Percentiles rank a stretch among this genome's conserved stretches.
phyloP scores from a whole-genome alignment of 305 asterid genomes.

The Fraxinus platypoda region DNA sequence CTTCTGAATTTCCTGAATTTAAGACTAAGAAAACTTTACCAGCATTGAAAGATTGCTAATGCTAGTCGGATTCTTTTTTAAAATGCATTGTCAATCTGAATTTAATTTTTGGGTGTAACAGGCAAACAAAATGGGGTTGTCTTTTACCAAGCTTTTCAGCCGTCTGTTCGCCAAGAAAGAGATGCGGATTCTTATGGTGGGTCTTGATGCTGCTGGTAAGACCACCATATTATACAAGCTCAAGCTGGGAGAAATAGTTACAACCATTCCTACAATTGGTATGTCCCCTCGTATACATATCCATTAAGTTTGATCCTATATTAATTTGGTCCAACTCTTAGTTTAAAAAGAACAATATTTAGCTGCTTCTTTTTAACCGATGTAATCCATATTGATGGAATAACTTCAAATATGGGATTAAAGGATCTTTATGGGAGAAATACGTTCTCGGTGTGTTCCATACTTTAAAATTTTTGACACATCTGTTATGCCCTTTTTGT shows the following conservation, averaged over 20 bases:
- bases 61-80: background rate
- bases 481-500: background rate
- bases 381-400: background rate
- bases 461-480: background rate
- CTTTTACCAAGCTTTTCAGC: slow-evolving; percentile 48
- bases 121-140: slow-evolving; percentile 43
- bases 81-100: background rate
- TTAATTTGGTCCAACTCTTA: background rate
- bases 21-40: background rate
- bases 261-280: slow-evolving; percentile 53
- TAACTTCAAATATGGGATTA: background rate
- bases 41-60: background rate
- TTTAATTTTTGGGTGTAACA: slow-evolving; percentile 6
- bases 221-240: slow-evolving; percentile 52
- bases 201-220: slow-evolving; percentile 57
- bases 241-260: slow-evolving; percentile 53
- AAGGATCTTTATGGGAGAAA: background rate
- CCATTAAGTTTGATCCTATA: background rate
- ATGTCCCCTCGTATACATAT: background rate
- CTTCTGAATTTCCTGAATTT: background rate
- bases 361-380: background rate
- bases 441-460: background rate
- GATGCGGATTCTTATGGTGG: slow-evolving; percentile 52
- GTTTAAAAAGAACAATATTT: background rate
- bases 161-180: slow-evolving; percentile 52